phyloP scores from a whole-genome alignment of 1,139 yeast species.

The Magnusiomyces sp. region DNA sequence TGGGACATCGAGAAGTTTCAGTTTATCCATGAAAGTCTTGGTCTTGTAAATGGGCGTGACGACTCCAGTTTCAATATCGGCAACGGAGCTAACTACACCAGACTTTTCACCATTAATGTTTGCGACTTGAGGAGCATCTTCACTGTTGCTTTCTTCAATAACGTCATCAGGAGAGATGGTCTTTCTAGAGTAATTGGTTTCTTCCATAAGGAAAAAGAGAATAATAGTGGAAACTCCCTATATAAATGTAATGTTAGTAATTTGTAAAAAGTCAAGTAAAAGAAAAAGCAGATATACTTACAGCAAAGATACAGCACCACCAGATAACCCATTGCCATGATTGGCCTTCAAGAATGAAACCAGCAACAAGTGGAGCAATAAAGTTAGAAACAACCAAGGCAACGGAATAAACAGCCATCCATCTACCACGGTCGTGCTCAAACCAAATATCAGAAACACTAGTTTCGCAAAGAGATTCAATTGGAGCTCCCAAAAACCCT shows the following conservation, averaged over 20 bases:
- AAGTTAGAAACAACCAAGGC: constrained; percentile 75
- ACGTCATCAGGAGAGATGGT: constrained; percentile 19
- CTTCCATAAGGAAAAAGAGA: constrained; percentile 54
- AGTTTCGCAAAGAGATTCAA: constrained; percentile 49
- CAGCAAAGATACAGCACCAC: constrained; percentile 64
- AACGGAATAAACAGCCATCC: constrained; percentile 65
- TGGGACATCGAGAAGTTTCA: constrained; percentile 24
- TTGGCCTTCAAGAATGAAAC: constrained; percentile 49
- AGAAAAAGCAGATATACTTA: no score
- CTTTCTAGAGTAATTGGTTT: constrained; percentile 58
- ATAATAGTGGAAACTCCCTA: constrained; percentile 47
- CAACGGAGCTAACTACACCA: constrained; percentile 6
- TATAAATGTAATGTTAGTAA: no score
- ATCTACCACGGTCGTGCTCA: constrained; percentile 70
- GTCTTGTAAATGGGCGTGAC: constrained; percentile 4
- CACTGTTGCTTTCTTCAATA: constrained; percentile 1
- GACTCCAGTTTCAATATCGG: constrained; percentile 11
- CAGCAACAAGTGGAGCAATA: constrained; percentile 70
- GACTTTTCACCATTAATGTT: constrained; percentile 10
- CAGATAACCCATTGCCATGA: constrained; percentile 78
- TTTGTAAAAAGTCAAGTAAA: no score
- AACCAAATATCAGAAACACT: constrained; percentile 38
- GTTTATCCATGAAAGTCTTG: constrained; percentile 30
- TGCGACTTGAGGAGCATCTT: neutral
- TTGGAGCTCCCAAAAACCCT: constrained; percentile 46